Base-by-base conservation (phyloP, 73 alveolate species). In the Paramecium pentaurelia region DNA sequence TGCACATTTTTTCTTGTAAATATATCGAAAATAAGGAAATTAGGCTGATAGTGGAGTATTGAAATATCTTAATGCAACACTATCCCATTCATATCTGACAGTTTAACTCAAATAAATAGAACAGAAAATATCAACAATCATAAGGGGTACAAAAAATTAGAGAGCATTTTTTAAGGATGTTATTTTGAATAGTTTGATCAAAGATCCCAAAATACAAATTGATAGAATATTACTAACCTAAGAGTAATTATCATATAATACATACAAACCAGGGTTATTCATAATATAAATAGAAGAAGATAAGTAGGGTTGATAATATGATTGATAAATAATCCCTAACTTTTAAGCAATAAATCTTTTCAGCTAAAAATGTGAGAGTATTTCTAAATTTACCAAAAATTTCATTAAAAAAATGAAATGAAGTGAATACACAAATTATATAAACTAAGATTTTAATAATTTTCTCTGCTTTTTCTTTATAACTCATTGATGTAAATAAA, bases 51-150 rank as follows among this genome's bases (percentile, higher is more conserved):
- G 14, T 45, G 91, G 91, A 20, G 91, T 80, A 25, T 80, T 80
- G 49, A 80, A 80, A 44, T 80, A 80, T 47, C 47, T 80, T 28
- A 80, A 45, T 42, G 47, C 30, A 7, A 80, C 77, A 45, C 91
- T 80, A 47, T 80, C 91, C 91, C 91, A 80, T 80, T 80, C 91
- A 80, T 45, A 80, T 80, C 91, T 80, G 30, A 80, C 73, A 44
- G 91, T 80, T 45, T 38, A 44, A 32, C 91, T 37, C 34, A 80
- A 80, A 80, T 80, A 80, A 45, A 80, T 47, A 4, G 91, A 80
- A 25, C 58, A 18, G 10, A 40, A 40, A 4, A 80, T 47, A 80
- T 80, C 91, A 10, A 80, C 77, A 10, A 80, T 45, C 91, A 80
- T 80, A 45, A 80, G 49, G 16, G 91, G 91, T 20, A 80, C 18